Conservation (phyloP, 495 filamentous ascomycete genomes). For the Niebla homalea region DNA sequence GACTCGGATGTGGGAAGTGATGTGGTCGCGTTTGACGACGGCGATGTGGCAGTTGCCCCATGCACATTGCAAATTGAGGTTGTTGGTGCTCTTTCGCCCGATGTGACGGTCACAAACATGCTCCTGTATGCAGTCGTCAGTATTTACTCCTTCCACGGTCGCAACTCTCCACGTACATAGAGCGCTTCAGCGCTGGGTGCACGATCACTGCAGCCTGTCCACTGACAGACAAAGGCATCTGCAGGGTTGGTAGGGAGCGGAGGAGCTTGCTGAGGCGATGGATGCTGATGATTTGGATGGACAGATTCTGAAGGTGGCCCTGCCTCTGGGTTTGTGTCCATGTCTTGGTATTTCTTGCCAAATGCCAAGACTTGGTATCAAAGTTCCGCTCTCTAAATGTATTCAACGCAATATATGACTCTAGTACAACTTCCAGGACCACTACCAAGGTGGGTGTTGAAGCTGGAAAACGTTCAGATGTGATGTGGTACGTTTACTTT, state of each 20-base stretch:
- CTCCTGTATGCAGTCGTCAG: constrained; percentile 43
- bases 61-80: constrained; percentile 91
- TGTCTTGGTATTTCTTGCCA: background rate
- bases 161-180: constrained; percentile 55
- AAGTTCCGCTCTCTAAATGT: background rate
- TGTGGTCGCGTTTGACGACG: constrained; percentile 97
- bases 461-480: background rate
- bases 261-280: constrained; percentile 17
- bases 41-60: constrained; percentile 95
- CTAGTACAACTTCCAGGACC: background rate
- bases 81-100: constrained; percentile 97
- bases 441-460: background rate
- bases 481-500: background rate
- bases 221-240: constrained; percentile 69
- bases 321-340: background rate
- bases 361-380: background rate
- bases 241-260: constrained; percentile 1
- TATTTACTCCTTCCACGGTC: constrained; percentile 1
- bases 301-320: background rate
- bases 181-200: constrained; percentile 68
- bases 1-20: constrained; percentile 97
- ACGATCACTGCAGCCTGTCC: constrained; percentile 73
- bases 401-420: background rate
- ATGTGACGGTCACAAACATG: constrained; percentile 98
- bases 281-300: constrained; percentile 22